Conservation (phyloP, 2,329 filamentous ascomycete species). For the Aspergillus novoparasiticus region DNA sequence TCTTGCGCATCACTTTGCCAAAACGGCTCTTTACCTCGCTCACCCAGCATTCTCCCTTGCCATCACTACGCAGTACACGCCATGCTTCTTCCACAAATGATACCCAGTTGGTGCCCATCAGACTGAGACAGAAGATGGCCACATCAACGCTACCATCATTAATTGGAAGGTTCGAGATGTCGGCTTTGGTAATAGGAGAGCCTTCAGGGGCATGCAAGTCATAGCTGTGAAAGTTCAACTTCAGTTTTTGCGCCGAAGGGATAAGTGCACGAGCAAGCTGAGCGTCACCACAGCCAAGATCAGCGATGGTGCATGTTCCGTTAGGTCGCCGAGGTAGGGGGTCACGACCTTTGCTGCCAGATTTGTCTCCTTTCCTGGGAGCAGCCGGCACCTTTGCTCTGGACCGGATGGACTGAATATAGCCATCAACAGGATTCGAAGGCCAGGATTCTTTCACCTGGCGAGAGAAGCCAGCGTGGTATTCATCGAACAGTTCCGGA, state of each 20-base stretch:
- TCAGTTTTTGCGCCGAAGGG: slow-evolving; percentile 64
- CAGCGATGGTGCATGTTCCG: slow-evolving; percentile 77
- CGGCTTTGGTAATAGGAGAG: slow-evolving; percentile 78
- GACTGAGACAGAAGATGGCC: slow-evolving; percentile 89
- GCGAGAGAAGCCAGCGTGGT: slow-evolving; percentile 92
- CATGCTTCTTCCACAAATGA: slow-evolving; percentile 96
- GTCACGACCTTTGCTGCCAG: slow-evolving; percentile 28
- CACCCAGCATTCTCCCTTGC: slow-evolving; percentile 83
- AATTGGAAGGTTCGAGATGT: slow-evolving; percentile 82
- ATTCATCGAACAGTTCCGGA: slow-evolving; percentile 93
- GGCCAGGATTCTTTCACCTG: slow-evolving; percentile 92
- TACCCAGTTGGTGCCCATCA: slow-evolving; percentile 99
- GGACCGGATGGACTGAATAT: slow-evolving; percentile 69
- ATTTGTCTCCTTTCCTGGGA: slow-evolving; percentile 47
- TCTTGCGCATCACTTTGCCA: slow-evolving; percentile 57
- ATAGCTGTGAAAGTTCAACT: slow-evolving; percentile 77
- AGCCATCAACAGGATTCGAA: slow-evolving; percentile 90
- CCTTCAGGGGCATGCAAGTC: slow-evolving; percentile 76
- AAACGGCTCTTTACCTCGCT: slow-evolving; percentile 97
- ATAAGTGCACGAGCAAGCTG: slow-evolving; percentile 70
- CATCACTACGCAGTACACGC: slow-evolving; percentile 86
- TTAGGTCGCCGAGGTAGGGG: slow-evolving; percentile 68
- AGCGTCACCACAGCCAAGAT: slow-evolving; percentile 92
- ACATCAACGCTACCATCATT: slow-evolving; percentile 76
- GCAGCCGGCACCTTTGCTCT: slow-evolving; percentile 59